Evolutionary conservation across 2,329 filamentous ascomycete genomes (phyloP).

Genomic region (Claviceps citrina): DNA sequence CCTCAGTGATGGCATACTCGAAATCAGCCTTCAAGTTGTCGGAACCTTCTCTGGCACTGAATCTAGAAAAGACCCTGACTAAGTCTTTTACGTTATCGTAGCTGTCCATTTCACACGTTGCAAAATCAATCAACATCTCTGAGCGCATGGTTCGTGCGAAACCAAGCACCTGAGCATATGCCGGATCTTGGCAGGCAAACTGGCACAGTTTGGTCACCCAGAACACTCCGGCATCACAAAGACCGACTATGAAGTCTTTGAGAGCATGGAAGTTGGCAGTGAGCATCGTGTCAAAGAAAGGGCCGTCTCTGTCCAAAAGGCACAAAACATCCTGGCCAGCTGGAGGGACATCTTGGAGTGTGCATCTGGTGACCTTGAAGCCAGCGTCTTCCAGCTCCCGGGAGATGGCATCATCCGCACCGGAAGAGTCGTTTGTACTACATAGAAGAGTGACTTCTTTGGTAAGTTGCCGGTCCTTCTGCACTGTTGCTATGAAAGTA

Average conservation of each 20-base stretch:
- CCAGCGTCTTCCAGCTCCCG: neutral
- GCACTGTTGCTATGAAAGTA: neutral
- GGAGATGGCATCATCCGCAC: no score
- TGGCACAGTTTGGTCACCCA: constrained; percentile 18
- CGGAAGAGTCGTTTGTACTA: no score
- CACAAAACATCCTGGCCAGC: neutral
- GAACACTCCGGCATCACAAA: constrained; percentile 8
- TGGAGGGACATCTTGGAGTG: neutral
- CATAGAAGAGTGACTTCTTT: no score
- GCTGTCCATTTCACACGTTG: no score
- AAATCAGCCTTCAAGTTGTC: no score
- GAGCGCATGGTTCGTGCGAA: constrained; percentile 13
- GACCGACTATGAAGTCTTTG: constrained; percentile 2
- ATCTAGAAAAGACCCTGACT: no score
- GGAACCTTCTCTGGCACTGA: no score
- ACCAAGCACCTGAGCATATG: constrained; percentile 14
- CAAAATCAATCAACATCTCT: constrained; percentile 12
- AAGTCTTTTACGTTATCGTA: no score
- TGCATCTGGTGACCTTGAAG: neutral
- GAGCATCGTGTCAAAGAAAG: constrained; percentile 8
- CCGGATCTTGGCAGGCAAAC: constrained; percentile 13
- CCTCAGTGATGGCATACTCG: no score
- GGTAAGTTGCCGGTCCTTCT: no score
- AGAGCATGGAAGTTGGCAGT: constrained; percentile 1
- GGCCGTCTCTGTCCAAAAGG: neutral